These are phyloP conservation scores for Suillus americanus DNA, from an alignment of 768 basidiomycete species.

Conservation along the genomic window DNA sequence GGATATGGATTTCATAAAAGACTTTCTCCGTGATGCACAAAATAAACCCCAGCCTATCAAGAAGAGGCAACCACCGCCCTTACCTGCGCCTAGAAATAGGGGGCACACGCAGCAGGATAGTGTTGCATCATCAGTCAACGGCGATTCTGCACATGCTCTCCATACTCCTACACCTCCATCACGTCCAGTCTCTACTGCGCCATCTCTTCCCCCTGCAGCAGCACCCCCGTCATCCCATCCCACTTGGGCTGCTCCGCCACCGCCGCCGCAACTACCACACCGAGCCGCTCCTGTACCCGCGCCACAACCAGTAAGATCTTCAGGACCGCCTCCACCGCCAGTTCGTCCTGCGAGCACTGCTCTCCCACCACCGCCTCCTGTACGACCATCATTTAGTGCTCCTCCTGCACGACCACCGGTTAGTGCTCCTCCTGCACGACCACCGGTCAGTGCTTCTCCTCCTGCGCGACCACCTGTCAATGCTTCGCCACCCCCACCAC, in stretches of 20 bases:
- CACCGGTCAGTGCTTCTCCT: slow-evolving; percentile 36
- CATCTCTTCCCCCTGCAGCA: slow-evolving; percentile 36
- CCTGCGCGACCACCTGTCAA: slow-evolving; percentile 38
- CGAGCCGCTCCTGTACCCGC: slow-evolving; percentile 30
- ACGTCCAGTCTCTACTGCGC: slow-evolving; percentile 23
- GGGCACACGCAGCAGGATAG: slow-evolving; percentile 27
- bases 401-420: slow-evolving; percentile 27
- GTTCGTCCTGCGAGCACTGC: slow-evolving; percentile 29
- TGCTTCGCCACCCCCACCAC: slow-evolving; percentile 25
- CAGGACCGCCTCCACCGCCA: slow-evolving; percentile 43
- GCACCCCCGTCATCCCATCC: slow-evolving; percentile 25
- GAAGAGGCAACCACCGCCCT: slow-evolving; percentile 40
- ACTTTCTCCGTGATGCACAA: slow-evolving; percentile 61
- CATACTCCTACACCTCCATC: slow-evolving; percentile 36
- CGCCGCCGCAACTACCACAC: slow-evolving; percentile 24
- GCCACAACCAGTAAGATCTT: slow-evolving; percentile 18
- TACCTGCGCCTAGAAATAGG: slow-evolving; percentile 32
- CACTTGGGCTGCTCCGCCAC: slow-evolving; percentile 14
- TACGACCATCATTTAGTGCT: slow-evolving; percentile 27
- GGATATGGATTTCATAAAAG: slow-evolving; percentile 88
- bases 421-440: slow-evolving; percentile 20
- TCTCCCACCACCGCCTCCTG: slow-evolving; percentile 32
- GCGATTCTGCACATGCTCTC: slow-evolving; percentile 25
- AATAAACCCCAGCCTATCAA: slow-evolving; percentile 43
- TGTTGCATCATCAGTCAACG: slow-evolving; percentile 20